Base-by-base conservation (phyloP, 2,329 filamentous ascomycete species). In the Calonectria leucothoes region DNA sequence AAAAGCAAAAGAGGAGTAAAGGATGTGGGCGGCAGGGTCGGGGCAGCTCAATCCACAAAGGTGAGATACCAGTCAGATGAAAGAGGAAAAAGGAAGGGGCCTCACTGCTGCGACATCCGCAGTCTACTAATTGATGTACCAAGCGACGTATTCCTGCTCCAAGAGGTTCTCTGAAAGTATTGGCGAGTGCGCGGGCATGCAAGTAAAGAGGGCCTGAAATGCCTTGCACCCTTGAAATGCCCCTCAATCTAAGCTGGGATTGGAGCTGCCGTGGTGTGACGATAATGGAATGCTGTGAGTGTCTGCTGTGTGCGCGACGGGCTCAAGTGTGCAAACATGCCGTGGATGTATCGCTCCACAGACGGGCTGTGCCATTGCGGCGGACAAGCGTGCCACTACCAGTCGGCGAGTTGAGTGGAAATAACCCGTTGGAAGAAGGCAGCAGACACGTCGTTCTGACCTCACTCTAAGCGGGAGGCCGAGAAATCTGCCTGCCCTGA, bases 181-280 rank as follows among this genome's bases (percentile, higher is more conserved):
- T 48, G 48, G 23, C 49, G 33, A 23, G 29, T 61, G 55, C 8
- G 37, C 52, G 48, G 31, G 17, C 42, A 39, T 37, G 17, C 69
- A 27, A 57, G 51, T 17, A 29, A 70, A 63, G 66, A 61, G 63
- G 33, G 59, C 25, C 25, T 39, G 14, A 31, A 59, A 59, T 48
- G 37, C 48, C 17, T 45, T 55, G 31, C 37, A 33, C 33, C 15
- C 39, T 45, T 20, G n/a, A 52, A 52, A 12, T 59, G 37, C 29
- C 69, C 69, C 69, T 71, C 69, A 71, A 52, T 66, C 14, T 14
- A 17, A 17, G 33, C 33, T 15, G 23, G 55, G 33, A 27, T 27
- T 39, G 55, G 55, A 59, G 33, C 31, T 39, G 8, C 55, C 33
- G 23, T 59, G 55, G 55, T 59, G 55, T 27, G 23, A 59, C 33